Conservation (phyloP, 1,139 yeast species). For the Pneumocystis canis region DNA sequence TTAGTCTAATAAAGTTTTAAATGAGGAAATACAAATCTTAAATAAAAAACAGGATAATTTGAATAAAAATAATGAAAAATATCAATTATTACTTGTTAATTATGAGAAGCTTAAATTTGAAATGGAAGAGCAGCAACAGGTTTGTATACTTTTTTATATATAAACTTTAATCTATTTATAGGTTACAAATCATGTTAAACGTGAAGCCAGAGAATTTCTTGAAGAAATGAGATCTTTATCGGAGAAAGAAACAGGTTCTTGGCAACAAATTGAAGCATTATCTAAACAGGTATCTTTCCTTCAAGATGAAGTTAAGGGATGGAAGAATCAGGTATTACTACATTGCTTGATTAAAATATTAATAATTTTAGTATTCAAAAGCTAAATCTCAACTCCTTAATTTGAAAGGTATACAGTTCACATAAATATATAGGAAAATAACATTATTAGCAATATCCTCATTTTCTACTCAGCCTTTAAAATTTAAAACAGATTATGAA, state of each 20-base stretch:
- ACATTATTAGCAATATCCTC: background rate
- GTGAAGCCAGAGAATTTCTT: conserved; percentile 29
- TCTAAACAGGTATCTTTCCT: conserved; percentile 21
- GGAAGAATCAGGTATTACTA: conserved; percentile 26
- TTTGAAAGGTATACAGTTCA: conserved; percentile 1
- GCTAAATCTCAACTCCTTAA: conserved; percentile 7
- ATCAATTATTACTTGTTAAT: conserved; percentile 4
- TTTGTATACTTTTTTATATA: background rate
- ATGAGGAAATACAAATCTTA: background rate
- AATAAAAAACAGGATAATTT: background rate
- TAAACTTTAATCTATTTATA: background rate
- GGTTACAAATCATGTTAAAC: conserved; percentile 29
- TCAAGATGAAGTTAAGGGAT: conserved; percentile 25
- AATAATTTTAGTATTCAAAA: conserved; percentile 19
- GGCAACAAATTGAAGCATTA: conserved; percentile 19
- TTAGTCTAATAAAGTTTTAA: background rate
- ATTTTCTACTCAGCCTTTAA: conserved; percentile 1
- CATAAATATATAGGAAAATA: background rate
- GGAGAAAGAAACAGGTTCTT: conserved; percentile 19
- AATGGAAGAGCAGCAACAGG: conserved; percentile 24
- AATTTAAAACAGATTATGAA: background rate
- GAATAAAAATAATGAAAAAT: background rate
- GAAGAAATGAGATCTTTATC: conserved; percentile 29
- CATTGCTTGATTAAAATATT: conserved; percentile 20
- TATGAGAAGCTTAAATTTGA: conserved; percentile 16